A percentile compares a stretch with the other conserved stretches of the same genome.
Conservation (phyloP, 306 rosid genomes). For the Rosa chinensis region DNA sequence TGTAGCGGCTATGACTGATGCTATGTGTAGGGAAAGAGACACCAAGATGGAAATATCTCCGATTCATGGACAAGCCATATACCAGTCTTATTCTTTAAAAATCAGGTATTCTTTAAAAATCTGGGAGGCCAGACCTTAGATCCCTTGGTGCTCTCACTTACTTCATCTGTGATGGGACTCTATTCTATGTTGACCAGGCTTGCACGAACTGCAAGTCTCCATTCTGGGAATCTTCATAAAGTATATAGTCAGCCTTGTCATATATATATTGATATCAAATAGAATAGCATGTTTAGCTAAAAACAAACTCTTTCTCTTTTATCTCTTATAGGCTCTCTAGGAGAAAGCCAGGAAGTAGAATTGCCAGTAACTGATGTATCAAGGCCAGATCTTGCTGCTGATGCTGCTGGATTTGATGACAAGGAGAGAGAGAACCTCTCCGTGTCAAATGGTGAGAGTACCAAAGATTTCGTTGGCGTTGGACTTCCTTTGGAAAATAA, state of each 20-base stretch:
- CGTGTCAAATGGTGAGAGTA: no score
- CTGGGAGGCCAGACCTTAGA: constrained; percentile 63
- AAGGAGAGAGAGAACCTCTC: no score
- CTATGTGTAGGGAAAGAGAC: constrained; percentile 33
- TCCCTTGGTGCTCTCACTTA: constrained; percentile 78
- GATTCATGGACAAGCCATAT: constrained; percentile 95
- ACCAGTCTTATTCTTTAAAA: constrained; percentile 62
- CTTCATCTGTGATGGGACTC: constrained; percentile 76
- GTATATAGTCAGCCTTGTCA: constrained; percentile 49
- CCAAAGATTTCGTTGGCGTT: no score
- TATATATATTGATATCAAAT: constrained; percentile 16
- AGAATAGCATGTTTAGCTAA: constrained; percentile 14
- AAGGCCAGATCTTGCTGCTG: no score
- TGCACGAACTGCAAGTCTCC: constrained; percentile 88
- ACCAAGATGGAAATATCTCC: constrained; percentile 75
- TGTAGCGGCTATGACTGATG: no score
- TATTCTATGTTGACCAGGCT: constrained; percentile 81
- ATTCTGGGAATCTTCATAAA: constrained; percentile 96
- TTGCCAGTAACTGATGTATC: no score
- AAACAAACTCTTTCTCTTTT: neutral
- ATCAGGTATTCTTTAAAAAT: constrained; percentile 35
- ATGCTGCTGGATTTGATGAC: no score
- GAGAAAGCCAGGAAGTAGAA: no score
- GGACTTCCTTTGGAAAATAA: no score
- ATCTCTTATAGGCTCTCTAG: no score